Conservation (phyloP, 169 alveolate genomes). For the Babesia ovata region DNA sequence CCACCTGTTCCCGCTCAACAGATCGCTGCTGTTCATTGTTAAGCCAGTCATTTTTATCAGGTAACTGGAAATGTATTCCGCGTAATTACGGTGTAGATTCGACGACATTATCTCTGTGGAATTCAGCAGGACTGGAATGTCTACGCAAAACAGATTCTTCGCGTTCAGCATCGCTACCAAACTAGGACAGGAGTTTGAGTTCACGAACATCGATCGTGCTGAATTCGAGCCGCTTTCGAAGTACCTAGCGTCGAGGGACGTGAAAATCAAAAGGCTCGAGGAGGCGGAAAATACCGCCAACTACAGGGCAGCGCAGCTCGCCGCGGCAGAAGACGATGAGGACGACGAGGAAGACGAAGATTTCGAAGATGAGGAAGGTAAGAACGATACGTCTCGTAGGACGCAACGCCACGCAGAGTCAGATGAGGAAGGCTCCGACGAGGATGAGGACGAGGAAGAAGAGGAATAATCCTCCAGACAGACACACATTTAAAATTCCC, state of each 20-base stretch:
- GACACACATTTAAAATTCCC: neutral
- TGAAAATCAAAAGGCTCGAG: conserved; percentile 72
- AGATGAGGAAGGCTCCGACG: conserved; percentile 43
- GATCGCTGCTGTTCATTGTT: conserved; percentile 91
- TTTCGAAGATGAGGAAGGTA: conserved; percentile 70
- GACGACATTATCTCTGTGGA: conserved; percentile 92
- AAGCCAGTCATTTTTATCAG: conserved; percentile 95
- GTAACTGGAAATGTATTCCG: conserved; percentile 3
- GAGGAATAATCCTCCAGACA: neutral
- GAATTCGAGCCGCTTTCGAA: conserved; percentile 83
- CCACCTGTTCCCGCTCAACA: conserved; percentile 92
- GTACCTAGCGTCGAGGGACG: conserved; percentile 78
- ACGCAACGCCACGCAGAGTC: conserved; percentile 41
- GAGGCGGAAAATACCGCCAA: conserved; percentile 79
- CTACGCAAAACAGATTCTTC: conserved; percentile 91
- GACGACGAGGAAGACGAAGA: conserved; percentile 83
- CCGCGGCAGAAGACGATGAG: conserved; percentile 83
- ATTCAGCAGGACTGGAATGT: conserved; percentile 91
- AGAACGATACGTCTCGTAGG: neutral
- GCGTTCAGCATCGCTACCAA: conserved; percentile 88
- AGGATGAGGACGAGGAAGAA: conserved; percentile 25
- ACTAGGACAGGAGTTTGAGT: conserved; percentile 88
- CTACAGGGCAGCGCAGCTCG: conserved; percentile 81
- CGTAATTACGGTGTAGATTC: conserved; percentile 55
- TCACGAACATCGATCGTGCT: conserved; percentile 91